Evolutionary conservation across 2,329 filamentous ascomycete genomes (phyloP).

Genomic region (Aciculosporium take): DNA sequence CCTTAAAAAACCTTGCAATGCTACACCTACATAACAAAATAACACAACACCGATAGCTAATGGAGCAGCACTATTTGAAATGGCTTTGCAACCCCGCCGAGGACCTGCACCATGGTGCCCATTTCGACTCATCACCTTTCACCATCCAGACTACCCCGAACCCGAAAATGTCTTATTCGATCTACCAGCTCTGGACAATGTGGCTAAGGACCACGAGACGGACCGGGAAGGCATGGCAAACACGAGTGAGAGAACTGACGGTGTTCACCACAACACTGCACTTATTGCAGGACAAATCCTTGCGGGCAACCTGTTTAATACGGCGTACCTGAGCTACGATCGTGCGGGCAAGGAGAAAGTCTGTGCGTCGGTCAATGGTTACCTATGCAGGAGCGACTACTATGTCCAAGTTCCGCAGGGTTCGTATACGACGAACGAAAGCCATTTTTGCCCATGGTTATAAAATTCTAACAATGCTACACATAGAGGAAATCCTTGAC

Average conservation of each 20-base stretch:
- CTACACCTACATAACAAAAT: too few species aligned
- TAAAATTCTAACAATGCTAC: neutral
- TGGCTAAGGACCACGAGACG: neutral
- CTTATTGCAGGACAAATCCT: conserved; percentile 3
- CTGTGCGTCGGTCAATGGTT: neutral
- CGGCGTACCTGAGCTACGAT: conserved; percentile 4
- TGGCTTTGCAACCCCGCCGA: neutral
- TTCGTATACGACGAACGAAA: neutral
- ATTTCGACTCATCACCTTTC: neutral
- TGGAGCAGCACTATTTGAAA: too few species aligned
- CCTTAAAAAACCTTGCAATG: too few species aligned
- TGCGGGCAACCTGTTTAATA: conserved; percentile 4
- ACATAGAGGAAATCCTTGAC: neutral
- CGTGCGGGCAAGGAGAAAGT: neutral
- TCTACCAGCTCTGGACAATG: neutral
- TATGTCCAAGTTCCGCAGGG: conserved; percentile 3
- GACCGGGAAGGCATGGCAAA: neutral
- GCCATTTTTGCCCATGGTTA: neutral
- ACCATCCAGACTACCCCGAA: neutral
- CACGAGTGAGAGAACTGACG: neutral
- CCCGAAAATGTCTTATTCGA: neutral
- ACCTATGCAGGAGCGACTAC: conserved; percentile 1
- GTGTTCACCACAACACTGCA: conserved; percentile 1
- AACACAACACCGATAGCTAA: too few species aligned
- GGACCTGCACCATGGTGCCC: neutral